These are phyloP conservation scores for Sonneratia caseolaris DNA, from an alignment of 345 rosid genomes.

Conservation along the genomic window DNA sequence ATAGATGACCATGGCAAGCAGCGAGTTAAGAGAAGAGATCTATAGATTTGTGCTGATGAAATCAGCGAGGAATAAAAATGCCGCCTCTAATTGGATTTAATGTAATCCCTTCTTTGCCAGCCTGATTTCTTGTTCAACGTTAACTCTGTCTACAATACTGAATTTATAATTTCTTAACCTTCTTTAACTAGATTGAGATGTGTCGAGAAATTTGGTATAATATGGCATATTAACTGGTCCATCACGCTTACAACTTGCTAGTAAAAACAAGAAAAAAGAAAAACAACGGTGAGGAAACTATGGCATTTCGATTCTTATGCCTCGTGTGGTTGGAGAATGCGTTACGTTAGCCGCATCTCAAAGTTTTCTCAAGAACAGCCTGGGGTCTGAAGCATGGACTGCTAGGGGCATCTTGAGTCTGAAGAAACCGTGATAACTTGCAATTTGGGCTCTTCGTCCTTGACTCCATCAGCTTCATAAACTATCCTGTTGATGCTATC, in stretches of 20 bases:
- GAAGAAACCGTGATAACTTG: constrained; percentile 5
- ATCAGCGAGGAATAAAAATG: not conserved
- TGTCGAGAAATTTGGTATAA: not conserved
- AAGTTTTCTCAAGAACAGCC: not conserved
- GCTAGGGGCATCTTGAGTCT: not conserved
- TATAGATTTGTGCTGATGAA: too few relatives aligned
- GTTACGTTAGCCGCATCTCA: not conserved
- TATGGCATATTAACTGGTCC: not conserved
- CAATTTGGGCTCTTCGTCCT: constrained; percentile 5
- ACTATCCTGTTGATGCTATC: constrained; percentile 27
- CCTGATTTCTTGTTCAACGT: not conserved
- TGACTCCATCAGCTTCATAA: constrained; percentile 11
- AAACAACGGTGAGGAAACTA: not conserved
- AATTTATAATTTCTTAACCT: not conserved
- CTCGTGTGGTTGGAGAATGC: not conserved
- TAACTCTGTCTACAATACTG: not conserved
- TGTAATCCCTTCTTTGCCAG: not conserved
- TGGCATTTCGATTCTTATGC: not conserved
- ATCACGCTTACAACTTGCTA: not conserved
- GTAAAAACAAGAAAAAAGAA: not conserved
- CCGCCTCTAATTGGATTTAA: not conserved
- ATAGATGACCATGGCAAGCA: not conserved
- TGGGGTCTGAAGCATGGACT: not conserved
- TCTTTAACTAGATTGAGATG: not conserved
- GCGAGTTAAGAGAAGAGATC: not conserved